Percentiles rank a stretch among this genome's conserved stretches.
Evolutionary conservation across 2,329 filamentous ascomycete species (phyloP).

Genomic region (Calycina marina): DNA sequence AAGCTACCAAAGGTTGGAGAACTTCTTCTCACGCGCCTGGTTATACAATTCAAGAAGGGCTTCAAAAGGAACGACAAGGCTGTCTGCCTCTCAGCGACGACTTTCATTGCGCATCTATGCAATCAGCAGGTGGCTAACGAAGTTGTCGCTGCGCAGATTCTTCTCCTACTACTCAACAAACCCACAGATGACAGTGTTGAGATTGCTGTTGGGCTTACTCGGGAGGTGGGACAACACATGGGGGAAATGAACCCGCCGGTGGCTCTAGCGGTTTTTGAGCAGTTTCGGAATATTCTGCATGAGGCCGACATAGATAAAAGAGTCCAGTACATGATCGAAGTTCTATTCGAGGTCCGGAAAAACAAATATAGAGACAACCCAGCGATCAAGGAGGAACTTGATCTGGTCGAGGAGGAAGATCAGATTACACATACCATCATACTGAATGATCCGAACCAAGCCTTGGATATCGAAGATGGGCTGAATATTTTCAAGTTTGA

Average conservation of each 20-base stretch:
- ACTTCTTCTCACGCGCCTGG: conserved; percentile 67
- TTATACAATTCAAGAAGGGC: conserved; percentile 88
- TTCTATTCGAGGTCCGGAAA: conserved; percentile 90
- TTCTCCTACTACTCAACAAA: conserved; percentile 83
- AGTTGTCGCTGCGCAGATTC: conserved; percentile 81
- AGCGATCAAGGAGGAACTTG: conserved; percentile 79
- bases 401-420: conserved; percentile 93
- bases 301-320: conserved; percentile 95
- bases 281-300: conserved; percentile 88
- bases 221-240: conserved; percentile 84
- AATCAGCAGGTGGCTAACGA: conserved; percentile 95
- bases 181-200: conserved; percentile 96
- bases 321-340: conserved; percentile 99
- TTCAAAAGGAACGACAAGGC: conserved; percentile 96
- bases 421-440: conserved; percentile 84
- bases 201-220: conserved; percentile 85
- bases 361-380: conserved; percentile 95
- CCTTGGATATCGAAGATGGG: conserved; percentile 70
- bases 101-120: conserved; percentile 86
- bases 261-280: conserved; percentile 81
- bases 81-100: conserved; percentile 83
- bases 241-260: conserved; percentile 92
- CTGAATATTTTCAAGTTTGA: conserved; percentile 96
- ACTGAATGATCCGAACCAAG: conserved; percentile 49
- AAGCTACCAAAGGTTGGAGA: conserved; percentile 93